phyloP scores from a whole-genome alignment of 768 basidiomycete species.

The Lactarius trivialis region DNA sequence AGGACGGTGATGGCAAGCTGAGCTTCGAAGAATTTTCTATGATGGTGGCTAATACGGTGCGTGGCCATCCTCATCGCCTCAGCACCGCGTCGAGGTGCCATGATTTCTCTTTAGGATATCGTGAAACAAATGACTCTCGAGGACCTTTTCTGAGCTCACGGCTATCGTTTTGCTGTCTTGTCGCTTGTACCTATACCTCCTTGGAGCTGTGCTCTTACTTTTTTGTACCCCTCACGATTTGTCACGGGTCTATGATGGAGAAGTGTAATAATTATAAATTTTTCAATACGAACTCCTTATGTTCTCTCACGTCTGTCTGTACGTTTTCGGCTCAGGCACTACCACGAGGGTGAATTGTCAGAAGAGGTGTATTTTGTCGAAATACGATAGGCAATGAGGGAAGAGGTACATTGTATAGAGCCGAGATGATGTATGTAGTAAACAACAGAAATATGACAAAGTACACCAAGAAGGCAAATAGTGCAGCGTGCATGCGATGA shows the following conservation, averaged over 20 bases:
- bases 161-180: background rate
- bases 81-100: slow-evolving; percentile 2
- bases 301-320: slow-evolving; percentile 10
- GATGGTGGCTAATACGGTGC: slow-evolving; percentile 94
- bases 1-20: slow-evolving; percentile 95
- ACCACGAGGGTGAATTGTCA: background rate
- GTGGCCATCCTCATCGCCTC: slow-evolving; percentile 26
- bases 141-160: slow-evolving; percentile 61
- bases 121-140: slow-evolving; percentile 99
- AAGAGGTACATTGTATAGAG: slow-evolving; percentile 14
- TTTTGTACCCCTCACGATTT: background rate
- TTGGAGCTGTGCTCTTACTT: slow-evolving; percentile 10
- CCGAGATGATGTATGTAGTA: slow-evolving; percentile 13
- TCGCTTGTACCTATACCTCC: slow-evolving; percentile 7
- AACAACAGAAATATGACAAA: slow-evolving; percentile 11
- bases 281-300: background rate
- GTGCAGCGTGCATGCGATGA: slow-evolving; percentile 10
- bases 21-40: slow-evolving; percentile 95
- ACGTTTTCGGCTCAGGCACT: background rate
- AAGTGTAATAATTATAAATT: slow-evolving; percentile 14
- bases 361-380: background rate
- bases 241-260: slow-evolving; percentile 3
- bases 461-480: slow-evolving; percentile 17
- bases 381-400: background rate
- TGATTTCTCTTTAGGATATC: slow-evolving; percentile 60